These are phyloP conservation scores for Zalaria obscura DNA, from an alignment of 2,329 filamentous ascomycete genomes.

Conservation along the genomic window DNA sequence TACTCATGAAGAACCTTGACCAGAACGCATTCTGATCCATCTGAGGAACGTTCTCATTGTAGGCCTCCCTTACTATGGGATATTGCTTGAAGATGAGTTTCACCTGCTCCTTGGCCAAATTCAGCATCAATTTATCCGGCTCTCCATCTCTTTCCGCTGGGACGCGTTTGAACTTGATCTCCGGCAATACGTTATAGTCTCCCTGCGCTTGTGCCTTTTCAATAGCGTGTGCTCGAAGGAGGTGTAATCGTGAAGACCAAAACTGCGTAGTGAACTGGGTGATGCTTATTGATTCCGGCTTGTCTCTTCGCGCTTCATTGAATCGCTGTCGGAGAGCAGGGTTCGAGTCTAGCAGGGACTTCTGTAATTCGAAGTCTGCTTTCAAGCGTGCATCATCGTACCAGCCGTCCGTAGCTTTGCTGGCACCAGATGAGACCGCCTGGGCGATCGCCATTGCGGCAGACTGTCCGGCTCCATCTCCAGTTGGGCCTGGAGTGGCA, in stretches of 20 bases:
- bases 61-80: slow-evolving; percentile 75
- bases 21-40: slow-evolving; percentile 64
- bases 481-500: slow-evolving; percentile 12
- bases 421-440: slow-evolving; percentile 39
- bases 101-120: slow-evolving; percentile 82
- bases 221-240: slow-evolving; percentile 81
- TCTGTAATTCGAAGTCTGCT: slow-evolving; percentile 67
- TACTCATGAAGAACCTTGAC: slow-evolving; percentile 85
- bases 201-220: slow-evolving; percentile 76
- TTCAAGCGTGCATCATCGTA: slow-evolving; percentile 73
- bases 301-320: slow-evolving; percentile 67
- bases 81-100: slow-evolving; percentile 88
- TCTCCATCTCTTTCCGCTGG: slow-evolving; percentile 39
- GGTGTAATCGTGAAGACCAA: slow-evolving; percentile 77
- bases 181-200: slow-evolving; percentile 85
- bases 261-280: slow-evolving; percentile 82
- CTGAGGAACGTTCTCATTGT: slow-evolving; percentile 83
- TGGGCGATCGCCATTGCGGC: slow-evolving; percentile 67
- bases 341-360: slow-evolving; percentile 75
- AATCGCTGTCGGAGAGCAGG: slow-evolving; percentile 67
- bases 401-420: slow-evolving; percentile 42
- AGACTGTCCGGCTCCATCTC: slow-evolving; percentile 35
- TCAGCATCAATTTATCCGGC: slow-evolving; percentile 56
- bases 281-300: slow-evolving; percentile 69
- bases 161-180: slow-evolving; percentile 47